These are phyloP conservation scores for Alternaria tenuissima DNA, from an alignment of 2,329 filamentous ascomycete genomes.

Conservation along the genomic window DNA sequence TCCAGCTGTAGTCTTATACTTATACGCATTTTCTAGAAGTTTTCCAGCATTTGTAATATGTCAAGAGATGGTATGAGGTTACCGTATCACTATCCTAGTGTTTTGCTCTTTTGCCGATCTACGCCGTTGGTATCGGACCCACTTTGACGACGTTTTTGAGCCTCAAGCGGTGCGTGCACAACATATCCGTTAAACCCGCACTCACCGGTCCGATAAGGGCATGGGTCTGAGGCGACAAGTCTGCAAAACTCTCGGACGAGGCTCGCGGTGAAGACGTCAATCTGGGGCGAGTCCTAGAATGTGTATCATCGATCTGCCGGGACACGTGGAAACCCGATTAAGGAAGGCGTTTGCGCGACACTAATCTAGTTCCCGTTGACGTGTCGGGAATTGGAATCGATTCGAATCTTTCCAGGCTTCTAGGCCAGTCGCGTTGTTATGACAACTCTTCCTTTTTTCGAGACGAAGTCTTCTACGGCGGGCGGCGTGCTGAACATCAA, in stretches of 20 bases:
- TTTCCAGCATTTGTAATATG: slow-evolving; percentile 33
- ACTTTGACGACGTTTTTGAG: slow-evolving; percentile 24
- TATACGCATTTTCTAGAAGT: slow-evolving; percentile 5
- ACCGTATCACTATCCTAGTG: slow-evolving; percentile 17
- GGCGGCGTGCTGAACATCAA: background rate
- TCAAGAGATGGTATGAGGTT: slow-evolving; percentile 16
- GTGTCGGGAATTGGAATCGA: slow-evolving; percentile 12
- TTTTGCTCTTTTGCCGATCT: slow-evolving; percentile 37
- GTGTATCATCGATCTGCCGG: slow-evolving; percentile 10
- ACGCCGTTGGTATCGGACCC: slow-evolving; percentile 28
- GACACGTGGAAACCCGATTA: slow-evolving; percentile 5
- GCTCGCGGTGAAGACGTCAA: slow-evolving; percentile 18
- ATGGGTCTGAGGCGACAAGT: slow-evolving; percentile 10
- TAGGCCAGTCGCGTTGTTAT: background rate
- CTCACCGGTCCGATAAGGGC: slow-evolving; percentile 5
- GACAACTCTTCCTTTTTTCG: background rate
- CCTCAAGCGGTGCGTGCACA: slow-evolving; percentile 6
- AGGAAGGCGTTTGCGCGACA: background rate
- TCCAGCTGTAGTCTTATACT: slow-evolving; percentile 2
- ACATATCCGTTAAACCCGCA: slow-evolving; percentile 13
- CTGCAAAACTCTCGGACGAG: slow-evolving; percentile 15
- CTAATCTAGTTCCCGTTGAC: slow-evolving; percentile 13
- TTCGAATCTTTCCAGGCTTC: background rate
- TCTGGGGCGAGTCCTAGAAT: background rate
- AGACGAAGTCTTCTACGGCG: background rate